Conservation (phyloP, 2,329 filamentous ascomycete species). For the Sporothrix schenckii region DNA sequence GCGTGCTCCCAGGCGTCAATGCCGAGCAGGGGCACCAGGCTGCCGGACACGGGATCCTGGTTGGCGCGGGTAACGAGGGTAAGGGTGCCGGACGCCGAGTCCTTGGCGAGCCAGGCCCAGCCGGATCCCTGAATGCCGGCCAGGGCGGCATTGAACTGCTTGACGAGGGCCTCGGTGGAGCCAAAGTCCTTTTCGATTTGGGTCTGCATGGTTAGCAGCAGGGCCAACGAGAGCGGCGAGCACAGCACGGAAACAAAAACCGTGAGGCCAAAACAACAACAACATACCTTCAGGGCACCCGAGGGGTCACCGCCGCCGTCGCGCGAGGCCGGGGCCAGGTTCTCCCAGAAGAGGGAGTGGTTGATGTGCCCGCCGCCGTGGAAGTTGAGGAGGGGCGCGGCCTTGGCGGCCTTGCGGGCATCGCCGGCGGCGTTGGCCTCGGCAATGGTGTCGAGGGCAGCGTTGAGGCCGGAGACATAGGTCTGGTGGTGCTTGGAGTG, state of each 20-base stretch:
- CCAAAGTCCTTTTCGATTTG: slow-evolving; percentile 70
- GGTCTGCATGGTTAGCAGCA: slow-evolving; percentile 41
- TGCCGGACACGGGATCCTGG: slow-evolving; percentile 86
- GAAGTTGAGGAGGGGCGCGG: slow-evolving; percentile 70
- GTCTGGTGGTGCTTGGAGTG: slow-evolving; percentile 79
- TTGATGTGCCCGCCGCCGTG: slow-evolving; percentile 93
- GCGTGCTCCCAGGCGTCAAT: slow-evolving; percentile 97
- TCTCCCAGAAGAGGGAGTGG: slow-evolving; percentile 91
- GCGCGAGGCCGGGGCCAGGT: slow-evolving; percentile 69
- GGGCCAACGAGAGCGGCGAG: not conserved
- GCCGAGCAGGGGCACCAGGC: slow-evolving; percentile 79
- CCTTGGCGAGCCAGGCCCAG: slow-evolving; percentile 87
- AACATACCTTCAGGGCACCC: slow-evolving; percentile 60
- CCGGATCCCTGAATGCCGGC: slow-evolving; percentile 82
- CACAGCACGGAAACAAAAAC: slow-evolving; percentile 8
- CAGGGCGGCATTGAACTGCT: slow-evolving; percentile 69
- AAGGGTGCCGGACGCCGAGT: slow-evolving; percentile 64
- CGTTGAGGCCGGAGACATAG: slow-evolving; percentile 76
- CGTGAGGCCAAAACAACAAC: not conserved
- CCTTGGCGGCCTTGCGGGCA: slow-evolving; percentile 52
- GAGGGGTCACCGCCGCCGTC: slow-evolving; percentile 63
- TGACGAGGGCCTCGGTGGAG: slow-evolving; percentile 63
- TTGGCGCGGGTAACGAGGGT: slow-evolving; percentile 74
- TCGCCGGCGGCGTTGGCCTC: slow-evolving; percentile 67
- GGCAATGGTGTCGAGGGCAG: slow-evolving; percentile 62